Conservation (phyloP, 331 rosid species). For the Malus hybrid region DNA sequence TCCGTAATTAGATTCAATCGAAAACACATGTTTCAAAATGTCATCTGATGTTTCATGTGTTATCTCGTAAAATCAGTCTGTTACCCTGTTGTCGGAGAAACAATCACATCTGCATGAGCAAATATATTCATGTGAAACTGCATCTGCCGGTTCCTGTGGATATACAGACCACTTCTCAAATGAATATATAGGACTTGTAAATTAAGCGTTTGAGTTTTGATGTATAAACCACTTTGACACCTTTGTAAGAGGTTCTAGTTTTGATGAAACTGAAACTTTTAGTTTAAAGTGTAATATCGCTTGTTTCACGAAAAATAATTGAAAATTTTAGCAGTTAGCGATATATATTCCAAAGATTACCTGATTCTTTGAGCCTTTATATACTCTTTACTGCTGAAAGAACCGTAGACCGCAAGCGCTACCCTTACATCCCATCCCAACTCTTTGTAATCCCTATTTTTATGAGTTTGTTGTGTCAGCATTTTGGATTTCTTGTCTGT, state of each 20-base stretch:
- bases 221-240: too few species aligned
- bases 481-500: neutral
- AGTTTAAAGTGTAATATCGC: neutral
- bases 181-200: too few species aligned
- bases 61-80: too few species aligned
- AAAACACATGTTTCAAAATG: too few species aligned
- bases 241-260: too few species aligned
- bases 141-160: slow-evolving; percentile 70
- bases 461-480: slow-evolving; percentile 21
- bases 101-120: slow-evolving; percentile 70
- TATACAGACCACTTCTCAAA: neutral
- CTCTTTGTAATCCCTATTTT: slow-evolving; percentile 47
- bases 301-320: too few species aligned
- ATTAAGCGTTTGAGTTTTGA: too few species aligned
- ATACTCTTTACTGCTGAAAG: slow-evolving; percentile 77
- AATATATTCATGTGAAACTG: slow-evolving; percentile 64
- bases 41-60: too few species aligned
- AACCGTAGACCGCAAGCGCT: slow-evolving; percentile 58
- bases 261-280: neutral
- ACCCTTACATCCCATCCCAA: slow-evolving; percentile 88
- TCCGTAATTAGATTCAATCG: neutral
- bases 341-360: slow-evolving; percentile 12
- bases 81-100: slow-evolving; percentile 86
- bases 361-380: slow-evolving; percentile 83
- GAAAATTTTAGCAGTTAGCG: too few species aligned